These are phyloP conservation scores for Ogataea pilisensis DNA, from an alignment of 805 yeast species.

Conservation along the genomic window DNA sequence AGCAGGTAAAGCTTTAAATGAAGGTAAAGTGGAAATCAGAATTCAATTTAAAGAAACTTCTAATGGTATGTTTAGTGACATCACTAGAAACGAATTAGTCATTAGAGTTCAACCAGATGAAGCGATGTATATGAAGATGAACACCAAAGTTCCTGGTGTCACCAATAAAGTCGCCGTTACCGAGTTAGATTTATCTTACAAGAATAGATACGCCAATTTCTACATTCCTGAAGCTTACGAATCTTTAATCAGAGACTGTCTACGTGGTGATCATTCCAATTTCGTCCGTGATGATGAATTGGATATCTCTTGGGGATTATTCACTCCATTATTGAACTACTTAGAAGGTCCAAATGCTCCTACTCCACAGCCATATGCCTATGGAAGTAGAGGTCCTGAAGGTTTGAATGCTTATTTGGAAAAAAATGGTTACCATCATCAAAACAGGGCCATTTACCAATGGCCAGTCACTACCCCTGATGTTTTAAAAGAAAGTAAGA, in stretches of 20 bases:
- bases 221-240: slow-evolving; percentile 99
- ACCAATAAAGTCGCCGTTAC: slow-evolving; percentile 78
- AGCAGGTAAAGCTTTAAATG: slow-evolving; percentile 97
- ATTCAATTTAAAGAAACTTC: slow-evolving; percentile 87
- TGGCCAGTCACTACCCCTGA: slow-evolving; percentile 82
- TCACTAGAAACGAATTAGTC: slow-evolving; percentile 90
- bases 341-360: slow-evolving; percentile 73
- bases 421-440: slow-evolving; percentile 69
- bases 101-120: slow-evolving; percentile 93
- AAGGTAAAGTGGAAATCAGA: slow-evolving; percentile 91
- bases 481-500: slow-evolving; percentile 21
- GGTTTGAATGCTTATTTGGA: slow-evolving; percentile 56
- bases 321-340: slow-evolving; percentile 83
- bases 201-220: slow-evolving; percentile 75
- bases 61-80: slow-evolving; percentile 72
- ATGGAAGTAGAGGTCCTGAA: slow-evolving; percentile 89
- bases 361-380: slow-evolving; percentile 64
- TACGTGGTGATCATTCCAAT: slow-evolving; percentile 91
- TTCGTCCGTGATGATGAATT: slow-evolving; percentile 97
- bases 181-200: slow-evolving; percentile 86
- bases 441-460: slow-evolving; percentile 62
- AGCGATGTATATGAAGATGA: slow-evolving; percentile 89
- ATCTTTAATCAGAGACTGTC: slow-evolving; percentile 86
- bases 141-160: slow-evolving; percentile 91
- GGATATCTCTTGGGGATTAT: slow-evolving; percentile 87